Evolutionary conservation across 2,329 filamentous ascomycete species (phyloP), one percentile per base, ranked within the genome.

Genomic region (Tothia fuscella): DNA sequence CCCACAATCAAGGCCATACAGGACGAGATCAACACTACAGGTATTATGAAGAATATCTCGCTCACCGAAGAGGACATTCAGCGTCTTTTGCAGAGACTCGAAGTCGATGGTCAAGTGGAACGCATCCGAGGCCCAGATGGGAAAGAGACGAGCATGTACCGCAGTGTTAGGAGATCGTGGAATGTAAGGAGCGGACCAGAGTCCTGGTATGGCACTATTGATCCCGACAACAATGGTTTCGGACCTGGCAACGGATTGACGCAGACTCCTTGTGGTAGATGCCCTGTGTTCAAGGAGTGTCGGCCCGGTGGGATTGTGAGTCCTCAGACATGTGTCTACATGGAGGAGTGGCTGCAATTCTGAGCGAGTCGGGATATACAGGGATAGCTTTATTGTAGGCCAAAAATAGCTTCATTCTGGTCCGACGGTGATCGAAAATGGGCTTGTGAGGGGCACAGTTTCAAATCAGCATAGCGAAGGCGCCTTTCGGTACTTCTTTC

Each of bases 221-320:
- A 58, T 21, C 54, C 61, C 3, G 60, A 65, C 29, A 64, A 62
- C 4, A 54, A 66, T 13, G 67, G 64, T n/a, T n/a, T 43, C 48
- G 24, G 33, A n/a, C 42, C 42, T 24, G 66, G 70, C 50, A 93
- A 88, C 51, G 83, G 83, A 3, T 76, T 89, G 50, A 93, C 84
- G 2, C 87, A 95, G 59, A 80, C 82, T 2, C 91, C 91, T 1
- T 98, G 91, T 59, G 88, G 89, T 2, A 72, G 78, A 42, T 98
- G 91, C 60, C 91, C 91, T 0, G 89, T 95, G 2, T 94, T 94
- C 57, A 82, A 91, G 44, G 71, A 96, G 2, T 98, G 91, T 57
- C 82, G 85, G 49, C 85, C 93, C 46, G 87, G 86, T 5, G 89
- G 89, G 0, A 85, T 87, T 0, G 86, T 98, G 17, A 93, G 81